Evolutionary conservation across 2,329 filamentous ascomycete genomes (phyloP).

Genomic region (Venturia aucupariae): DNA sequence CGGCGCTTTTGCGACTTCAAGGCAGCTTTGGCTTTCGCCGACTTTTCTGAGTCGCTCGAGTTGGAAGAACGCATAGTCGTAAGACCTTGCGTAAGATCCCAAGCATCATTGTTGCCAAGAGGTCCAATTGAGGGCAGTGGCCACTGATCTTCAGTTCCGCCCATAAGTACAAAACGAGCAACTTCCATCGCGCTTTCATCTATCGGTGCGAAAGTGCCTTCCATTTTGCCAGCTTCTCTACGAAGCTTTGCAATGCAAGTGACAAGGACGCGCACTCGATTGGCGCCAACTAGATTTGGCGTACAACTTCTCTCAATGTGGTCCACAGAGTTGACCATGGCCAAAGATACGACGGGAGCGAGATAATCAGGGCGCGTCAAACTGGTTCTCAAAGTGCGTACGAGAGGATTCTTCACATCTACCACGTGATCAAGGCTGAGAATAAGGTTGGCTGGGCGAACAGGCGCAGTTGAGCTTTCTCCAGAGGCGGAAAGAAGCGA

Average conservation of each 20-base stretch:
- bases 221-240: neutral
- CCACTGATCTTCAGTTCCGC: slow-evolving; percentile 6
- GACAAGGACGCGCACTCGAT: slow-evolving; percentile 9
- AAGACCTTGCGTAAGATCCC: slow-evolving; percentile 11
- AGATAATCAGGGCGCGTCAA: slow-evolving; percentile 5
- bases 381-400: slow-evolving; percentile 7
- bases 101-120: slow-evolving; percentile 13
- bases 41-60: slow-evolving; percentile 12
- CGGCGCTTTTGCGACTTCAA: slow-evolving; percentile 5
- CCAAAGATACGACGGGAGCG: slow-evolving; percentile 13
- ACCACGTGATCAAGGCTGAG: slow-evolving; percentile 12
- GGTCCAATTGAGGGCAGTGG: slow-evolving; percentile 11
- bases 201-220: neutral
- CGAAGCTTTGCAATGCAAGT: slow-evolving; percentile 12
- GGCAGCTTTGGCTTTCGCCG: slow-evolving; percentile 8
- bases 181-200: slow-evolving; percentile 10
- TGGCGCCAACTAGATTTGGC: neutral
- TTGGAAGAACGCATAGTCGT: slow-evolving; percentile 6
- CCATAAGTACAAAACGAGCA: slow-evolving; percentile 11
- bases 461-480: neutral
- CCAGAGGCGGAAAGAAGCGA: slow-evolving; percentile 5
- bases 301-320: slow-evolving; percentile 14
- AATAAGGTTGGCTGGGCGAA: slow-evolving; percentile 5
- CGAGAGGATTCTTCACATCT: neutral
- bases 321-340: slow-evolving; percentile 13